A percentile compares a stretch with the other conserved stretches of the same genome.
phyloP scores from a whole-genome alignment of 805 yeast genomes.

The Candida sithepensis region DNA sequence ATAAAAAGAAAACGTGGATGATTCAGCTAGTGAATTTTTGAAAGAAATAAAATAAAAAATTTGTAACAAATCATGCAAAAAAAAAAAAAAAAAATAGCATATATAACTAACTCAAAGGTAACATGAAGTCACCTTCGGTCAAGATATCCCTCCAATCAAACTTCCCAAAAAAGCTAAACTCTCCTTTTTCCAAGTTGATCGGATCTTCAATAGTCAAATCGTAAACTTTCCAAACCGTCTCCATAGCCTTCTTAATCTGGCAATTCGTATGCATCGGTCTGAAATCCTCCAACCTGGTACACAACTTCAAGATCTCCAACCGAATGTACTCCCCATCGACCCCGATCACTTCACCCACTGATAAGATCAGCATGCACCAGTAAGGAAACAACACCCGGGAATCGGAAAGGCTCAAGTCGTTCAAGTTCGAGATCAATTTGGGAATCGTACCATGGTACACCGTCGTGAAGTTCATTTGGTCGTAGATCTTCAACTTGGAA shows the following conservation, averaged over 20 bases:
- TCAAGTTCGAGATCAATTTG: conserved; percentile 8
- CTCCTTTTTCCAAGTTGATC: conserved; percentile 3
- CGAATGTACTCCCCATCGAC: conserved; percentile 16
- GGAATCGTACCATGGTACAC: conserved; percentile 7
- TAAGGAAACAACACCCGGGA: conserved; percentile 26
- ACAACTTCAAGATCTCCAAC: conserved; percentile 16
- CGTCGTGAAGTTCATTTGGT: conserved; percentile 6
- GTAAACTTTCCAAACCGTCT: conserved; percentile 28
- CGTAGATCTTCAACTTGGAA: conserved; percentile 7
- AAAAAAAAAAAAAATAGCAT: background rate
- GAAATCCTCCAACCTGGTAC: conserved; percentile 16
- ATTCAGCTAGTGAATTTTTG: no score
- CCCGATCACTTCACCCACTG: conserved; percentile 15
- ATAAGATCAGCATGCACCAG: conserved; percentile 30
- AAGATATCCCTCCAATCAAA: conserved; percentile 30
- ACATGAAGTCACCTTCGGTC: conserved; percentile 19
- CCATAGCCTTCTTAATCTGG: conserved; percentile 22
- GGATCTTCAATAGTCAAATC: conserved; percentile 19
- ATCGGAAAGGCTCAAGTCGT: conserved; percentile 8
- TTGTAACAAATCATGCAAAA: background rate
- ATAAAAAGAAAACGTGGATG: background rate
- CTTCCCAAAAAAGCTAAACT: background rate
- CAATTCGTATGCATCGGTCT: conserved; percentile 29
- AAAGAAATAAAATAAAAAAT: no score
- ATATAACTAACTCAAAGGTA: conserved; percentile 16